phyloP scores from a whole-genome alignment of 306 rosid species.

The Albizia julibrissin region DNA sequence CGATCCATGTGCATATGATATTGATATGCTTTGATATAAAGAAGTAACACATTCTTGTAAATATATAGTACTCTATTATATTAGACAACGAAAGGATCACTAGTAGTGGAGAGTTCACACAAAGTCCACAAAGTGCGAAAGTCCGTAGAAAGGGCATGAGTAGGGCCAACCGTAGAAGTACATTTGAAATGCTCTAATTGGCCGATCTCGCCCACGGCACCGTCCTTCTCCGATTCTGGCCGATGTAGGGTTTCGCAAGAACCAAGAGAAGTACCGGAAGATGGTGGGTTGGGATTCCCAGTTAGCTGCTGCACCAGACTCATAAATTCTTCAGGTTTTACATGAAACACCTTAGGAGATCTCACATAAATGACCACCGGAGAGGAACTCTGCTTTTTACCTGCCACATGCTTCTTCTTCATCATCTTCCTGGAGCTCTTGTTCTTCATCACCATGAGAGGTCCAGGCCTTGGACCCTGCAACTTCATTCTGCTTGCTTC shows the following conservation, averaged over 20 bases:
- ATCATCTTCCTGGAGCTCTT: background rate
- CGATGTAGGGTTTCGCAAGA: background rate
- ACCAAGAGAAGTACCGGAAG: background rate
- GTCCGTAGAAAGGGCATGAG: background rate
- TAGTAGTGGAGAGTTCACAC: background rate
- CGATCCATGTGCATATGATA: too few species aligned
- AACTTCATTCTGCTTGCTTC: background rate
- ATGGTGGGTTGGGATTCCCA: background rate
- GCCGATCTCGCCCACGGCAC: background rate
- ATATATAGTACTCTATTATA: too few species aligned
- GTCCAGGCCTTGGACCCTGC: conserved; percentile 47
- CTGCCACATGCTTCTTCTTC: background rate
- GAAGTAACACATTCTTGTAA: too few species aligned
- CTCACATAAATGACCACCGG: background rate
- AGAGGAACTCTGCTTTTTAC: background rate
- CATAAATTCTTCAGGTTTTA: conserved; percentile 7
- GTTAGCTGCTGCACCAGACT: conserved; percentile 1
- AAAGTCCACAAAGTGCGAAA: background rate
- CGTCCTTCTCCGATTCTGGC: background rate
- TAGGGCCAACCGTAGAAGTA: background rate
- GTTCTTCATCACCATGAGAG: background rate
- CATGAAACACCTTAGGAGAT: conserved; percentile 2
- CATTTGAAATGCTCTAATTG: background rate
- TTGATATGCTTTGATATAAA: too few species aligned
- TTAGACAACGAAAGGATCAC: background rate